Percentiles rank a stretch among this genome's conserved stretches.
Conservation (phyloP, 1,139 yeast species). For the Suhomyces wounanorum region DNA sequence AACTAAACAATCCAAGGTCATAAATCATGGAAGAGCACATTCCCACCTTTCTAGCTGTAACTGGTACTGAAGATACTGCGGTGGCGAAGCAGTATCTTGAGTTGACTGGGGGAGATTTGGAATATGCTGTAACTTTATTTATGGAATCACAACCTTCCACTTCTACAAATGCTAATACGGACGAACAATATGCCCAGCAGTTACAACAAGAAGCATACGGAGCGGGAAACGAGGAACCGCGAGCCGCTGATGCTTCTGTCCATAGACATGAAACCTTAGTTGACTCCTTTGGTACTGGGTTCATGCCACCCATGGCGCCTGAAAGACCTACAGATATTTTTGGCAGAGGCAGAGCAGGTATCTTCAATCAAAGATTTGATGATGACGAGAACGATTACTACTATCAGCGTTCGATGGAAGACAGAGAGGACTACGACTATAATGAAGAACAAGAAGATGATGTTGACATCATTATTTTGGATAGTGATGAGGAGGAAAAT, state of each 20-base stretch:
- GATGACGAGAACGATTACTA: slow-evolving; percentile 33
- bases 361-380: slow-evolving; percentile 47
- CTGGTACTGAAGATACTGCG: slow-evolving; percentile 69
- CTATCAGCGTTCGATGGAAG: slow-evolving; percentile 21
- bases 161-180: slow-evolving; percentile 30
- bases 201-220: slow-evolving; percentile 67
- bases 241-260: slow-evolving; percentile 75
- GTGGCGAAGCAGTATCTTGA: slow-evolving; percentile 79
- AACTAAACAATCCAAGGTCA: neutral
- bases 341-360: slow-evolving; percentile 44
- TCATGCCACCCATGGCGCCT: slow-evolving; percentile 14
- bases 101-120: slow-evolving; percentile 76
- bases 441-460: slow-evolving; percentile 22
- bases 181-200: slow-evolving; percentile 62
- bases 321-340: slow-evolving; percentile 40
- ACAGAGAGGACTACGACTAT: slow-evolving; percentile 24
- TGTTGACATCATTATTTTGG: slow-evolving; percentile 29
- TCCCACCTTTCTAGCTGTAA: slow-evolving; percentile 80
- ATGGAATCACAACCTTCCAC: slow-evolving; percentile 56
- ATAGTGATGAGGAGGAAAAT: slow-evolving; percentile 33
- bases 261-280: slow-evolving; percentile 81
- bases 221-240: slow-evolving; percentile 30
- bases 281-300: slow-evolving; percentile 29
- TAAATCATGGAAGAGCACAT: slow-evolving; percentile 52
- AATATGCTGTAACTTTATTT: slow-evolving; percentile 80